Evolutionary conservation across 305 asterid species (phyloP), one percentile per base, ranked within the genome.

Genomic region (Petunia hybrid): DNA sequence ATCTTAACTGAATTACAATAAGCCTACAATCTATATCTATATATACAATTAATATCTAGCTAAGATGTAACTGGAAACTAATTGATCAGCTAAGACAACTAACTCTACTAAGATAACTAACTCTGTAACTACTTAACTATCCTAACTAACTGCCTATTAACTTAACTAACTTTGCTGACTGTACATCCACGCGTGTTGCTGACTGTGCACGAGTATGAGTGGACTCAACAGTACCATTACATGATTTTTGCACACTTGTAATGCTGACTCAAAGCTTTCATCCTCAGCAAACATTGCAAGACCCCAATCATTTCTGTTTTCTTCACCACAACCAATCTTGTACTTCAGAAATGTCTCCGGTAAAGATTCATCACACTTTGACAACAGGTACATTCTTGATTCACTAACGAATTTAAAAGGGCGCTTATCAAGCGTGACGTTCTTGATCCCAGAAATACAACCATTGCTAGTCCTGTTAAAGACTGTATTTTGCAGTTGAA

Each of bases 291-390:
- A 83, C 78, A 90, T 61, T 13, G 84, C 87, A 86, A 69, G 3
- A 43, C 64, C 80, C 84, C 81, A 45, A 1, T 63, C 40, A 2
- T 69, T 78, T 40, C 40, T 39, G 38, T 36, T 73, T 10, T 51
- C 81, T 14, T 39, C 83, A 3, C 51, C 81, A 69, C 95, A 89
- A 70, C 22, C 3, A n/a, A 38, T 2, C 80, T 7, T 75, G 86
- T 80, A 66, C 80, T 83, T 78, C 57, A 1, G 40, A 9, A 84
- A 55, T 2, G 31, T 75, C 41, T 31, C 77, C 0, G 61, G n/a
- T 80, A 85, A 8, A 1, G 68, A 7, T 1, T 13, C 12, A 1
- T 3, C 67, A 84, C 97, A 90, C 73, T 87, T 83, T 3, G 91
- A 87, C 65, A 90, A 86, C 55, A 91, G 68, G 60, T 78, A 80